These are phyloP conservation scores for Lasiodiplodia citricola DNA, from an alignment of 2,329 filamentous ascomycete species.

Conservation along the genomic window DNA sequence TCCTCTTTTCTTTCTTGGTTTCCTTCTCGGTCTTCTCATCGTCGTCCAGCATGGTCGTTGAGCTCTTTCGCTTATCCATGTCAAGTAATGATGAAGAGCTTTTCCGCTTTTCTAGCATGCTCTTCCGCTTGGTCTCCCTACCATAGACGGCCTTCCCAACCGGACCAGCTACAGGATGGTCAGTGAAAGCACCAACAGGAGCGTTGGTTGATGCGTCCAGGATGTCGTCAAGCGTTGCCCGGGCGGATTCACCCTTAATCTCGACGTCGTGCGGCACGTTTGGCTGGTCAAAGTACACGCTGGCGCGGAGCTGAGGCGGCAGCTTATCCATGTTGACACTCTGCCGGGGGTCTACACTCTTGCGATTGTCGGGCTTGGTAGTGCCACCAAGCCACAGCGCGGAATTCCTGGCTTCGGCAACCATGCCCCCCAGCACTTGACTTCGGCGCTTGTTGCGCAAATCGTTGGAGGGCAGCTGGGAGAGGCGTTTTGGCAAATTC, in stretches of 20 bases:
- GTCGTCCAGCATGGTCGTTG: slow-evolving; percentile 19
- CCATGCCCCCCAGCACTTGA: slow-evolving; percentile 71
- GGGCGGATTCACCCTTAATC: slow-evolving; percentile 77
- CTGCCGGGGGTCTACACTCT: slow-evolving; percentile 39
- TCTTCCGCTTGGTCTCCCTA: slow-evolving; percentile 48
- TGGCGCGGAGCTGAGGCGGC: slow-evolving; percentile 87
- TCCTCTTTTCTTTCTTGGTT: slow-evolving; percentile 41
- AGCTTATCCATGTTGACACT: slow-evolving; percentile 56
- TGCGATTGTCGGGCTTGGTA: slow-evolving; percentile 33
- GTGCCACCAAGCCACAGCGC: slow-evolving; percentile 50
- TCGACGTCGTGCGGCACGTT: slow-evolving; percentile 61
- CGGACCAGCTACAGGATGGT: slow-evolving; percentile 81
- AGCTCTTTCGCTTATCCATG: slow-evolving; percentile 28
- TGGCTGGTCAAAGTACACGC: slow-evolving; percentile 82
- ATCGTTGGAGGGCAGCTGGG: slow-evolving; percentile 69
- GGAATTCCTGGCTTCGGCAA: slow-evolving; percentile 59
- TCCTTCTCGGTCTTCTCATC: slow-evolving; percentile 27
- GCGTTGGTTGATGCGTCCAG: slow-evolving; percentile 87
- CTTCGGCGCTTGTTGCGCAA: slow-evolving; percentile 74
- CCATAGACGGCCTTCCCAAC: slow-evolving; percentile 79
- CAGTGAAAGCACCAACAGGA: slow-evolving; percentile 88
- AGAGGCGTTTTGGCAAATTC: slow-evolving; percentile 87
- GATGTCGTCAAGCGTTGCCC: slow-evolving; percentile 87
- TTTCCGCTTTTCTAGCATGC: slow-evolving; percentile 11
- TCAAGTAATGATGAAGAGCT: slow-evolving; percentile 33